These are phyloP conservation scores for Stygiomarasmius scandens DNA, from an alignment of 1,284 basidiomycete species.

Conservation along the genomic window DNA sequence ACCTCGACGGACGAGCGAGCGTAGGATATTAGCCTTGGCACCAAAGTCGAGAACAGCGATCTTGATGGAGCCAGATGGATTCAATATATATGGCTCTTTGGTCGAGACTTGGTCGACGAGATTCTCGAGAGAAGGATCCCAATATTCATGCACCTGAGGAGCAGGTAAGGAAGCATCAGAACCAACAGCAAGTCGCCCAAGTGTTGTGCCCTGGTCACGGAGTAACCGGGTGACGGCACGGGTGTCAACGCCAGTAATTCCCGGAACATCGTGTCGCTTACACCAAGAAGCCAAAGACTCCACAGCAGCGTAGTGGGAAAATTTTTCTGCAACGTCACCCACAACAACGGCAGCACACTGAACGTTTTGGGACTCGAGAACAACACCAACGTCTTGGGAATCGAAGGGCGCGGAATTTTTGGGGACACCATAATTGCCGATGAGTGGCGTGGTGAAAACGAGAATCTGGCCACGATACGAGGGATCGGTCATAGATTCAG, in stretches of 20 bases:
- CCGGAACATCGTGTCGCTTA: slow-evolving; percentile 86
- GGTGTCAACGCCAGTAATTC: slow-evolving; percentile 96
- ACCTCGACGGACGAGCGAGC: slow-evolving; percentile 87
- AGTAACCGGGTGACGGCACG: slow-evolving; percentile 93
- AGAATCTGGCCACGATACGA: slow-evolving; percentile 98
- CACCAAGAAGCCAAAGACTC: slow-evolving; percentile 97
- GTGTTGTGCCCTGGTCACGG: slow-evolving; percentile 96
- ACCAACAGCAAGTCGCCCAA: slow-evolving; percentile 90
- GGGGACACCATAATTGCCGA: slow-evolving; percentile 98
- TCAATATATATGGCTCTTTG: slow-evolving; percentile 82
- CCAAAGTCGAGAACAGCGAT: slow-evolving; percentile 98
- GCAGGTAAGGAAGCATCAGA: slow-evolving; percentile 65
- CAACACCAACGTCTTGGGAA: slow-evolving; percentile 84
- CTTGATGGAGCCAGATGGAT: slow-evolving; percentile 85
- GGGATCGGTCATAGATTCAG: slow-evolving; percentile 99
- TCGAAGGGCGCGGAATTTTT: slow-evolving; percentile 76
- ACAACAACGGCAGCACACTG: slow-evolving; percentile 95
- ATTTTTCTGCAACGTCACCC: slow-evolving; percentile 92
- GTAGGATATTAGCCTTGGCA: slow-evolving; percentile 95
- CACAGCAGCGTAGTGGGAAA: slow-evolving; percentile 93
- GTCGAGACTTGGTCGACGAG: slow-evolving; percentile 94
- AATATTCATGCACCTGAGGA: slow-evolving; percentile 74
- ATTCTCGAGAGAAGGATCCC: slow-evolving; percentile 93
- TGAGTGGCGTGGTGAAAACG: slow-evolving; percentile 97
- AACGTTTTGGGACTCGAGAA: slow-evolving; percentile 88